Conservation (phyloP, 139 green algal species). For the Closterium sp. region DNA sequence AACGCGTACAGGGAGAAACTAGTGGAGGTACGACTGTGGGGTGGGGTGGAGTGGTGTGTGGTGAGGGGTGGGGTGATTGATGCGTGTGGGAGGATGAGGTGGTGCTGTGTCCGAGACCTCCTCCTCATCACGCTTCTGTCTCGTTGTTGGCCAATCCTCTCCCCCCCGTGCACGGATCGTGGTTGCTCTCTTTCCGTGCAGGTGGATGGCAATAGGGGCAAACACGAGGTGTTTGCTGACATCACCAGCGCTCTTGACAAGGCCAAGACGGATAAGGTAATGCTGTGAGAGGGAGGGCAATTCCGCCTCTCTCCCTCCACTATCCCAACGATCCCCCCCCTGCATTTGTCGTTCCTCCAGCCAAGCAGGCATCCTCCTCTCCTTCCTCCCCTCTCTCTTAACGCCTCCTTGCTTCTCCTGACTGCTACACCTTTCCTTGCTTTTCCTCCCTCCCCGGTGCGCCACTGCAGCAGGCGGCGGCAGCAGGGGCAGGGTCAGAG, state of each 20-base stretch:
- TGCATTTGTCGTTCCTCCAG: not conserved
- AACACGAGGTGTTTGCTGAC: constrained; percentile 37
- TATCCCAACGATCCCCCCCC: no score
- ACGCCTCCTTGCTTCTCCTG: not conserved
- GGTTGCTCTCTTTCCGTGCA: not conserved
- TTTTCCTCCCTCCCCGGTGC: not conserved
- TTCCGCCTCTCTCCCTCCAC: no score
- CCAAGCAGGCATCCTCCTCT: not conserved
- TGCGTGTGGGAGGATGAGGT: not conserved
- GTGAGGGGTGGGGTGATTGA: not conserved
- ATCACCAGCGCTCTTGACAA: constrained; percentile 9
- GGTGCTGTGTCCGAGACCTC: no score
- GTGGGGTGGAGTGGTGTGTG: no score
- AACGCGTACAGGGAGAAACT: not conserved
- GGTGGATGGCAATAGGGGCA: constrained; percentile 42
- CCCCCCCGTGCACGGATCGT: no score
- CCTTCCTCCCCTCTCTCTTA: not conserved
- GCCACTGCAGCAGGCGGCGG: not conserved
- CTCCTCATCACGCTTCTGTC: not conserved
- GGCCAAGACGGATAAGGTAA: not conserved
- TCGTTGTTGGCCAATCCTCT: not conserved
- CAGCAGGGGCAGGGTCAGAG: not conserved
- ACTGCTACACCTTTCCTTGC: not conserved
- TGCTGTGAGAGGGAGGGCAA: no score
- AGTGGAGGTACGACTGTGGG: not conserved